phyloP scores from a whole-genome alignment of 208 protist species.

The Trypanosoma rangeli region DNA sequence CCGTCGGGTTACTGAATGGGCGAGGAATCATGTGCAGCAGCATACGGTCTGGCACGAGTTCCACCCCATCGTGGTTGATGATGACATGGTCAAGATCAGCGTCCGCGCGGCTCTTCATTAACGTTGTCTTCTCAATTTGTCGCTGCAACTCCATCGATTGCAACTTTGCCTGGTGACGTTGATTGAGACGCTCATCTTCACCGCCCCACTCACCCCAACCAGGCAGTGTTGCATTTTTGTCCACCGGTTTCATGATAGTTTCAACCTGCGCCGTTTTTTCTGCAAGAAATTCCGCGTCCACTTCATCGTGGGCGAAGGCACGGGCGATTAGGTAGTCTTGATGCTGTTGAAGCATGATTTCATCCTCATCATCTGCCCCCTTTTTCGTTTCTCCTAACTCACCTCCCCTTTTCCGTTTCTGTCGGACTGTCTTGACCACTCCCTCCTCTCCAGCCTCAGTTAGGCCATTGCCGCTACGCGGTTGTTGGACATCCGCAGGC shows the following conservation, averaged over 20 bases:
- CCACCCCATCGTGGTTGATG: conserved; percentile 92
- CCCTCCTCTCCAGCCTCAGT: not conserved
- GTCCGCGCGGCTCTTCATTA: conserved; percentile 87
- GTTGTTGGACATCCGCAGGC: conserved; percentile 15
- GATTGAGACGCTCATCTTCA: conserved; percentile 75
- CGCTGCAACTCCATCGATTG: conserved; percentile 51
- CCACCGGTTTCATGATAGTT: conserved; percentile 80
- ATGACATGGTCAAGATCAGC: conserved; percentile 89
- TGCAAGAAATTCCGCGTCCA: conserved; percentile 89
- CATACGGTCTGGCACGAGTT: conserved; percentile 89
- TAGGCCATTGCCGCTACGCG: conserved; percentile 4
- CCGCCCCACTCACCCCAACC: conserved; percentile 94
- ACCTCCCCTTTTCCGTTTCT: not conserved
- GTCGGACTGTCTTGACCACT: not conserved
- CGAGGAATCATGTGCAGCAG: conserved; percentile 90
- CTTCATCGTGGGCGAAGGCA: conserved; percentile 89
- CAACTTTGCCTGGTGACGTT: conserved; percentile 65
- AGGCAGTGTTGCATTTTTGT: conserved; percentile 84
- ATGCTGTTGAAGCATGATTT: conserved; percentile 38
- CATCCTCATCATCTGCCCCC: conserved; percentile 13
- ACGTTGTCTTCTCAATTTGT: conserved; percentile 69
- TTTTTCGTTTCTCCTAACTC: not conserved
- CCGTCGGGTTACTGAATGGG: conserved; percentile 86
- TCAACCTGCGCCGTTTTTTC: conserved; percentile 88
- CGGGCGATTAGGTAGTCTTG: conserved; percentile 91